Conservation (phyloP, 192 early-diverging fungal genomes). For the Coemansia aciculifera region DNA sequence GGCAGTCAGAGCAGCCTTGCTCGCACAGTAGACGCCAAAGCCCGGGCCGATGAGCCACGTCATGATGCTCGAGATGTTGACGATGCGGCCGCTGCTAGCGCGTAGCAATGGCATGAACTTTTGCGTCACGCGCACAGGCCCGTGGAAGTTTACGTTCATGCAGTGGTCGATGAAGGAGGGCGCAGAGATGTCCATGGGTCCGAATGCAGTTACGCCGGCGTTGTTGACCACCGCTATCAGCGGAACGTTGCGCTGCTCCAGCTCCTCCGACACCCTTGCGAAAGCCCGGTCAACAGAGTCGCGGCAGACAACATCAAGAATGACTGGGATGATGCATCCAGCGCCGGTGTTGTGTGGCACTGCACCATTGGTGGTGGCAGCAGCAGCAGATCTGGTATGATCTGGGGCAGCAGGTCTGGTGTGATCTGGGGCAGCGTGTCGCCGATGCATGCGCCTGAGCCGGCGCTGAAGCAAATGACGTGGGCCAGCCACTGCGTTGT, state of each 20-base stretch:
- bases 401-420: not conserved
- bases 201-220: slow-evolving; percentile 52
- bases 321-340: slow-evolving; percentile 40
- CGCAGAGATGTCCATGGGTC: slow-evolving; percentile 52
- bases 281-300: slow-evolving; percentile 45
- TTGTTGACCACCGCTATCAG: slow-evolving; percentile 55
- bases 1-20: slow-evolving; percentile 56
- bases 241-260: slow-evolving; percentile 41
- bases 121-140: slow-evolving; percentile 53
- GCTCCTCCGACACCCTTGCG: slow-evolving; percentile 25
- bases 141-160: slow-evolving; percentile 55
- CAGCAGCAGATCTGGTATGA: not conserved
- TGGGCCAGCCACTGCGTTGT: not conserved
- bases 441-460: slow-evolving; percentile 13
- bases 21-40: slow-evolving; percentile 57
- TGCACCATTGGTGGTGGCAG: not conserved
- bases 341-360: not conserved
- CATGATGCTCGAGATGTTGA: slow-evolving; percentile 57
- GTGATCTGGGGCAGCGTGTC: not conserved
- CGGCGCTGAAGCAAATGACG: slow-evolving; percentile 23
- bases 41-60: slow-evolving; percentile 56
- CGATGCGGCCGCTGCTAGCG: slow-evolving; percentile 45
- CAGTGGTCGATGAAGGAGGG: slow-evolving; percentile 38
- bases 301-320: slow-evolving; percentile 46
- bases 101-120: slow-evolving; percentile 54